Evolutionary conservation across 257 asterid species (phyloP).

Genomic region (Plantago elongata): DNA sequence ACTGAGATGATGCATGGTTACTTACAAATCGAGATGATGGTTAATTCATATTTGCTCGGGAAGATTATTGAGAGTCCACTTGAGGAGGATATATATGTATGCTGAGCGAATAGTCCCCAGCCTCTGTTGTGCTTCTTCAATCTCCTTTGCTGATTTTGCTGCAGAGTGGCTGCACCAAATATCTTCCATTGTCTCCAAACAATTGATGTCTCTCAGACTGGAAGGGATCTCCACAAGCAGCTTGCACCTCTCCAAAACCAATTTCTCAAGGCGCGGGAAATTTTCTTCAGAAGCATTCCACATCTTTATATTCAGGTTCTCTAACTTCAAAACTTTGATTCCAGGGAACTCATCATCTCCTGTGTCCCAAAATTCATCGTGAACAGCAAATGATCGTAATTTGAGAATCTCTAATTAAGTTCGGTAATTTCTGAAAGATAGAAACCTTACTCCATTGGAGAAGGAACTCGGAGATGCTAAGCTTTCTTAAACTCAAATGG

Average conservation of each 20-base stretch:
- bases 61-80: no score
- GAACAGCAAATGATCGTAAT: neutral
- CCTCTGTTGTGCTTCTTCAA: no score
- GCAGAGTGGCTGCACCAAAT: no score
- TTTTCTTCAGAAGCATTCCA: conserved; percentile 8
- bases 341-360: conserved; percentile 1
- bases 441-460: neutral
- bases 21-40: no score
- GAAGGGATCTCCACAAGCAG: conserved; percentile 13
- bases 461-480: neutral
- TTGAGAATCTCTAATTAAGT: neutral
- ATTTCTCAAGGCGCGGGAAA: conserved; percentile 10
- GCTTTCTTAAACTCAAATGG: conserved; percentile 1
- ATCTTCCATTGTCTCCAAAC: no score
- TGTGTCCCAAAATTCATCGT: neutral
- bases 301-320: conserved; percentile 1
- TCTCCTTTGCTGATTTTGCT: no score
- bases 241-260: conserved; percentile 15
- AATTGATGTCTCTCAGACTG: no score
- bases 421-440: neutral
- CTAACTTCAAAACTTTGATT: neutral
- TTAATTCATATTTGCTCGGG: no score
- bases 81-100: no score
- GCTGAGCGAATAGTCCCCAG: no score
- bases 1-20: no score